Evolutionary conservation across 306 rosid genomes (phyloP).

Genomic region (Castanea crenata): DNA sequence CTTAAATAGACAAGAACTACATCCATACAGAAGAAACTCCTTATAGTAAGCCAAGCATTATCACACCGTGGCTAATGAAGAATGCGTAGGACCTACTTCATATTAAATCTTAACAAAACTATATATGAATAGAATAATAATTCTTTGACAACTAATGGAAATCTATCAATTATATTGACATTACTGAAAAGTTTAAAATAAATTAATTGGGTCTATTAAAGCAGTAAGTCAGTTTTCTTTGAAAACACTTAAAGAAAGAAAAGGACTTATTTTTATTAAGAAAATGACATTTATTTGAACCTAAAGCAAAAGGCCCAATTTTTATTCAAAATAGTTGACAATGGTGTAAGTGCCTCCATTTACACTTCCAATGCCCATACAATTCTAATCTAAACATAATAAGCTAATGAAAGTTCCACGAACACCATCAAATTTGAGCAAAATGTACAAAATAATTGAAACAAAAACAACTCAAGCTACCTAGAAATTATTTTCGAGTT

Average conservation of each 20-base stretch:
- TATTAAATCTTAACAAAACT: not conserved
- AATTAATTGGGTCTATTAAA: slow-evolving; percentile 3
- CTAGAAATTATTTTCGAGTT: not conserved
- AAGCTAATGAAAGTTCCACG: not conserved
- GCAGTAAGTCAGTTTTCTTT: not conserved
- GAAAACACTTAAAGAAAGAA: not conserved
- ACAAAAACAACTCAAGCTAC: not conserved
- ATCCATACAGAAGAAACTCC: not conserved
- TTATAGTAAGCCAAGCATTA: not conserved
- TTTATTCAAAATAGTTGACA: not conserved
- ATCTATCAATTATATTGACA: not conserved
- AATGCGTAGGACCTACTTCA: not conserved
- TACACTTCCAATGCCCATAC: not conserved
- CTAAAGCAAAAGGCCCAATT: not conserved
- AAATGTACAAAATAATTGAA: not conserved
- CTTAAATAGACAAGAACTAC: not conserved
- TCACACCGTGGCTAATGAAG: not conserved
- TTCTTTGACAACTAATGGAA: not conserved
- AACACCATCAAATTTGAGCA: not conserved
- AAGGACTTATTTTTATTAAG: not conserved
- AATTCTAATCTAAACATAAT: not conserved
- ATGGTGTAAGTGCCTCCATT: not conserved
- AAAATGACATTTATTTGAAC: not conserved
- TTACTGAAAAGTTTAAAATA: not conserved
- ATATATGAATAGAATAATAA: not conserved